Conservation (phyloP, 2,329 filamentous ascomycete genomes). For the Phoma sp. region DNA sequence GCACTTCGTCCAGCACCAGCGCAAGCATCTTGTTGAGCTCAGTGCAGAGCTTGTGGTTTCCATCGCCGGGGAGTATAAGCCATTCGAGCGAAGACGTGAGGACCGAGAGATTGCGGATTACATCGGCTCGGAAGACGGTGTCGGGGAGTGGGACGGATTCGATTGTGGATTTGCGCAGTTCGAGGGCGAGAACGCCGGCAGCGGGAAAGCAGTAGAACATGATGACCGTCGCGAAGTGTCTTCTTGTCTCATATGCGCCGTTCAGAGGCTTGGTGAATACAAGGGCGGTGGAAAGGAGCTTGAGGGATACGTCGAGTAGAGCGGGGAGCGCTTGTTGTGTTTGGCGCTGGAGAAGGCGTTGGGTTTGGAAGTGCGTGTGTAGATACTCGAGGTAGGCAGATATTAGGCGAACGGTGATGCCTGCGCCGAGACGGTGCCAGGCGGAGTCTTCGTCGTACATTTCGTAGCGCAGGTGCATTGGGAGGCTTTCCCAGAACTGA, state of each 20-base stretch:
- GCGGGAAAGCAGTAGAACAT: conserved; percentile 48
- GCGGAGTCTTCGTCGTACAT: conserved; percentile 41
- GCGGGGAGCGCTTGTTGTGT: conserved; percentile 41
- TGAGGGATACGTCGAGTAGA: conserved; percentile 44
- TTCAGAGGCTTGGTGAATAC: conserved; percentile 44
- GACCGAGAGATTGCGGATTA: conserved; percentile 48
- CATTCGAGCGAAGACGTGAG: conserved; percentile 46
- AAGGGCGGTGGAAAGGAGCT: conserved; percentile 41
- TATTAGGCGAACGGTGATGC: conserved; percentile 37
- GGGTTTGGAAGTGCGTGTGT: conserved; percentile 44
- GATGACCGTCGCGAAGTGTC: conserved; percentile 44
- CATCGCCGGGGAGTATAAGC: conserved; percentile 44
- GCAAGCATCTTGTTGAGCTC: conserved; percentile 49
- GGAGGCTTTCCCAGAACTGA: conserved; percentile 38
- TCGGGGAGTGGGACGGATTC: conserved; percentile 39
- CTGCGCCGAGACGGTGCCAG: conserved; percentile 37
- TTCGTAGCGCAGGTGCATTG: conserved; percentile 45
- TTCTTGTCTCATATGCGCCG: conserved; percentile 36
- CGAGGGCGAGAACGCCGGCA: conserved; percentile 44
- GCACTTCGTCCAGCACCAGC: conserved; percentile 44
- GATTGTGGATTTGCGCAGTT: conserved; percentile 44
- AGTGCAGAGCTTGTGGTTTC: conserved; percentile 46
- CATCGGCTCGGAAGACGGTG: conserved; percentile 43
- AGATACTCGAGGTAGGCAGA: conserved; percentile 45
- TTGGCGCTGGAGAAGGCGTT: conserved; percentile 43